These are phyloP conservation scores for Sergeia podlipaevii DNA, from an alignment of 208 protist genomes.

Conservation along the genomic window DNA sequence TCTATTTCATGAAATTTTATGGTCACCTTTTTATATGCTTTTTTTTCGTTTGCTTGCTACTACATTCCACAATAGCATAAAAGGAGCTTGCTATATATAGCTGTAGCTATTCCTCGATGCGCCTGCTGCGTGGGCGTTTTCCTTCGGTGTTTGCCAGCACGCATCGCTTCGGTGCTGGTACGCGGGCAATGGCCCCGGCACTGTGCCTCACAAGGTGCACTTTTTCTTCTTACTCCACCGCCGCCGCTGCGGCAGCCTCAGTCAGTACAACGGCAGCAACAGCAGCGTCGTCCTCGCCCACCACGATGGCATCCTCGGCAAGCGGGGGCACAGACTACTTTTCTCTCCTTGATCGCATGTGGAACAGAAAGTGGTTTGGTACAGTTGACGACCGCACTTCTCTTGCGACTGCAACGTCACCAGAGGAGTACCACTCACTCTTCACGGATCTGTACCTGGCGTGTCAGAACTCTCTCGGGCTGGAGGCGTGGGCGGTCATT, in stretches of 20 bases:
- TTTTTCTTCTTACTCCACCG: too few relatives aligned
- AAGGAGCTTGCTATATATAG: too few relatives aligned
- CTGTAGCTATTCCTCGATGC: too few relatives aligned
- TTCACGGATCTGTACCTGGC: constrained; percentile 41
- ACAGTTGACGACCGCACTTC: constrained; percentile 32
- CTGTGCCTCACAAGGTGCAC: too few relatives aligned
- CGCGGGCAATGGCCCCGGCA: too few relatives aligned
- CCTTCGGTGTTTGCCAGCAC: not conserved
- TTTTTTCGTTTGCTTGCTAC: too few relatives aligned
- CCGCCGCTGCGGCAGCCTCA: not conserved
- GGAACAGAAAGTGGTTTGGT: constrained; percentile 73
- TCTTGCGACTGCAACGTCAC: not conserved
- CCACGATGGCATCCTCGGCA: not conserved
- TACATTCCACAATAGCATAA: too few relatives aligned
- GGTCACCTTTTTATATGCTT: too few relatives aligned
- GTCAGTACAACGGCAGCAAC: not conserved
- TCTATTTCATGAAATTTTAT: too few relatives aligned
- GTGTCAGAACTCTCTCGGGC: constrained; percentile 31
- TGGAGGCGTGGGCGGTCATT: constrained; percentile 53
- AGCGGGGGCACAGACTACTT: constrained; percentile 22
- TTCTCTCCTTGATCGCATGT: constrained; percentile 49
- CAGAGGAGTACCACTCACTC: not conserved
- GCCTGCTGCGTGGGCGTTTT: not conserved
- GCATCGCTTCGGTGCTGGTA: too few relatives aligned
- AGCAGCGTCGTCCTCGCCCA: not conserved